These are phyloP conservation scores for Leucosporidium creatinivorum DNA, from an alignment of 768 basidiomycete genomes.

Conservation along the genomic window DNA sequence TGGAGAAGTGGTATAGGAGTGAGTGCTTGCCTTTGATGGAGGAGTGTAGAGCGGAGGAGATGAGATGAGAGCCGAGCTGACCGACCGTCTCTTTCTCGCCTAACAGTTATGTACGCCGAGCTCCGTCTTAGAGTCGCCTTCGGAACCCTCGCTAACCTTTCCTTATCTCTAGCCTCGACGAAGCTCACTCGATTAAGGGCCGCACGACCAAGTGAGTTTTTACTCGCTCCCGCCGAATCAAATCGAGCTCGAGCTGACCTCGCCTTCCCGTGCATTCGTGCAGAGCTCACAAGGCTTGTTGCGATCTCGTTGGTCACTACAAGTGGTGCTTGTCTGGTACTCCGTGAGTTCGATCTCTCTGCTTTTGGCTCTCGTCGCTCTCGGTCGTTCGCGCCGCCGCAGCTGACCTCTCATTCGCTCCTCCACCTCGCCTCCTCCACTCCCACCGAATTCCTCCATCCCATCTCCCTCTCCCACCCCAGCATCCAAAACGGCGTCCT, in stretches of 20 bases:
- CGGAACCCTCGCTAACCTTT: not conserved
- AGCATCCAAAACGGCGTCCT: constrained; percentile 70
- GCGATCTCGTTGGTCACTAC: constrained; percentile 65
- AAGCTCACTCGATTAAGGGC: constrained; percentile 93
- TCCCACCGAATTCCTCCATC: not conserved
- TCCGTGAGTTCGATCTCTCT: constrained; percentile 5
- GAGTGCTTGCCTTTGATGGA: constrained; percentile 15
- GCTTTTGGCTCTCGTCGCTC: not conserved
- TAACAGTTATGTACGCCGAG: not conserved
- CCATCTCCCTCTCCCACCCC: not conserved
- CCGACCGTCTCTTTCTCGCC: not conserved
- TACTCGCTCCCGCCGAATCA: not conserved
- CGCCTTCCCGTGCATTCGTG: not conserved
- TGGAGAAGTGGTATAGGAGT: constrained; percentile 84
- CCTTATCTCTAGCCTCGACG: constrained; percentile 50
- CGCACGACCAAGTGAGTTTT: constrained; percentile 57
- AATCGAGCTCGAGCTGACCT: not conserved
- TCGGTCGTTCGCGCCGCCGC: not conserved
- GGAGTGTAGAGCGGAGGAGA: not conserved
- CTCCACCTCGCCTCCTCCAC: not conserved
- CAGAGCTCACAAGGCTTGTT: constrained; percentile 53
- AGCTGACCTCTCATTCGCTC: not conserved
- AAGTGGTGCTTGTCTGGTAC: constrained; percentile 86
- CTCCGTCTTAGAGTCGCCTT: too few relatives aligned
- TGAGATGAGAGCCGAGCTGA: too few relatives aligned